These are phyloP conservation scores for Vigna mungo DNA, from an alignment of 306 rosid species.

Conservation along the genomic window DNA sequence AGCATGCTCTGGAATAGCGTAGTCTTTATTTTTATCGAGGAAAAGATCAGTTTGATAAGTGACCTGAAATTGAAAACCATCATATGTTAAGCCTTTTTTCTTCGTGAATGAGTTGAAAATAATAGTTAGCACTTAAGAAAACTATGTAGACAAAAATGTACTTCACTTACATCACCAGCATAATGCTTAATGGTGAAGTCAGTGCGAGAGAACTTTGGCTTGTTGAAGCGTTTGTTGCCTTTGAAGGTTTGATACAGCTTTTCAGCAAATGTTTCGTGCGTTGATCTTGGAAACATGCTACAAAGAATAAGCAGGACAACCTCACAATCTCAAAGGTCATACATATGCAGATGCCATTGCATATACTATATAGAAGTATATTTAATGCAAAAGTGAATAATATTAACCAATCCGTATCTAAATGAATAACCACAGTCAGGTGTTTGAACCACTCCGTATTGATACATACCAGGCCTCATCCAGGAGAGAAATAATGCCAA, in stretches of 20 bases:
- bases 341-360: background rate
- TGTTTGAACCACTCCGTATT: slow-evolving; percentile 24
- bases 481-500: slow-evolving; percentile 92
- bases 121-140: too few species aligned
- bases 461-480: slow-evolving; percentile 95
- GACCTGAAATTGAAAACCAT: slow-evolving; percentile 64
- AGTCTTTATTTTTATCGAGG: slow-evolving; percentile 97
- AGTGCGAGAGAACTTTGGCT: slow-evolving; percentile 92
- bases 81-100: slow-evolving; percentile 23
- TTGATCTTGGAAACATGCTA: slow-evolving; percentile 99
- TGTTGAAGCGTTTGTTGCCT: slow-evolving; percentile 89
- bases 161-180: slow-evolving; percentile 92
- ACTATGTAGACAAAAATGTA: slow-evolving; percentile 20
- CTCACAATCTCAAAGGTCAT: slow-evolving; percentile 50
- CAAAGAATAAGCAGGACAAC: slow-evolving; percentile 53
- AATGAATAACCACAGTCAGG: slow-evolving; percentile 11
- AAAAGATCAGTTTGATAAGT: slow-evolving; percentile 91
- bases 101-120: background rate
- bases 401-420: slow-evolving; percentile 16
- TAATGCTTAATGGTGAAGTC: slow-evolving; percentile 88
- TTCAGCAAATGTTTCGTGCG: slow-evolving; percentile 85
- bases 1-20: slow-evolving; percentile 93
- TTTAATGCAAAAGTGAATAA: slow-evolving; percentile 16
- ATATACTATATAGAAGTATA: background rate
- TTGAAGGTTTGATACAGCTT: slow-evolving; percentile 91